A percentile compares a stretch with the other conserved stretches of the same genome.
Conservation (phyloP, 257 asterid species). For the Fraxinus americana region DNA sequence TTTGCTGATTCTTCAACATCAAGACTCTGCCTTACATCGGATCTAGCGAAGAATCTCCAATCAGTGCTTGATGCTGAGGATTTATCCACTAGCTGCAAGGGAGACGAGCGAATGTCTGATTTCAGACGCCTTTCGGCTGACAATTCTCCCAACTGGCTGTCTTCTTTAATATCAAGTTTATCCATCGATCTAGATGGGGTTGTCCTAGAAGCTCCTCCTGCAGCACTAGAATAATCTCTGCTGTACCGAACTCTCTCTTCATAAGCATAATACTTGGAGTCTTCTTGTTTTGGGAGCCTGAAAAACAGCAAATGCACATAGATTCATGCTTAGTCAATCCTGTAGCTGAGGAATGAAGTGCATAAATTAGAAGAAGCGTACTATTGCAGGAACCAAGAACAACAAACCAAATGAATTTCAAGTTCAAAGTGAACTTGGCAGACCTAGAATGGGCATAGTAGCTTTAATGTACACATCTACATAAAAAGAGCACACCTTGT, state of each 20-base stretch:
- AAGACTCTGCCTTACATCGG: slow-evolving; percentile 65
- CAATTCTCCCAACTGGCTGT: slow-evolving; percentile 52
- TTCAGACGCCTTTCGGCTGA: slow-evolving; percentile 74
- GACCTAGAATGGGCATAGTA: no score
- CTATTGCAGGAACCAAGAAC: not conserved
- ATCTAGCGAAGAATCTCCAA: slow-evolving; percentile 57
- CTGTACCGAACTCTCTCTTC: slow-evolving; percentile 72
- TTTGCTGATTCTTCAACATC: slow-evolving; percentile 72
- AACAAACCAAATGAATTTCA: not conserved
- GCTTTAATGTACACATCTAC: no score
- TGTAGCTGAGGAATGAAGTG: not conserved
- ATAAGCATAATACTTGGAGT: slow-evolving; percentile 62
- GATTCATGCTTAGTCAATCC: not conserved
- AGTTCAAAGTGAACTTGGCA: no score
- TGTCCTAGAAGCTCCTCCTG: slow-evolving; percentile 54
- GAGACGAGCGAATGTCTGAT: slow-evolving; percentile 65
- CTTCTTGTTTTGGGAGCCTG: slow-evolving; percentile 85
- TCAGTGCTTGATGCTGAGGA: slow-evolving; percentile 74
- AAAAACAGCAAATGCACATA: slow-evolving; percentile 22
- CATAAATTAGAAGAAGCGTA: not conserved
- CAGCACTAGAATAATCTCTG: slow-evolving; percentile 57
- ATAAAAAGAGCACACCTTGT: not conserved
- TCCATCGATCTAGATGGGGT: slow-evolving; percentile 62
- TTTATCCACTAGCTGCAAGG: slow-evolving; percentile 62
- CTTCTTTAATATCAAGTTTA: slow-evolving; percentile 66